Conservation (phyloP, 2,329 filamentous ascomycete species). For the Akanthomyces muscarius region DNA sequence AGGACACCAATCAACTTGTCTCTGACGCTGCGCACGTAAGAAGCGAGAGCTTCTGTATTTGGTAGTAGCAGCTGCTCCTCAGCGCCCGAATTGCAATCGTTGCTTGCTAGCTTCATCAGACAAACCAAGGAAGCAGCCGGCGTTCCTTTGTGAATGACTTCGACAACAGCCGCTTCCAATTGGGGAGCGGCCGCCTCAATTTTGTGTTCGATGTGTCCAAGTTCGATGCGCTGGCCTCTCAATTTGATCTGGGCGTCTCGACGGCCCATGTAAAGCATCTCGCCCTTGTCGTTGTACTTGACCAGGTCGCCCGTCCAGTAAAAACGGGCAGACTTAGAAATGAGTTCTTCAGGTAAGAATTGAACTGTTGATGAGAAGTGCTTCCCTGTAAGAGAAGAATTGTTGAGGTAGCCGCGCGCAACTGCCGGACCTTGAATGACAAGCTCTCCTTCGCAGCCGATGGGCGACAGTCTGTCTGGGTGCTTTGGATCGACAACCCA, state of each 20-base stretch:
- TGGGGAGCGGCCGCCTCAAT: not conserved
- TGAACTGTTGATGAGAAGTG: not conserved
- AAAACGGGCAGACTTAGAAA: not conserved
- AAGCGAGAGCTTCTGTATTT: slow-evolving; percentile 23
- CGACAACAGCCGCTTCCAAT: not conserved
- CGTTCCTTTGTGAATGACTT: slow-evolving; percentile 23
- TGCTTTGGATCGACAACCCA: slow-evolving; percentile 21
- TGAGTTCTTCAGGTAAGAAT: not conserved
- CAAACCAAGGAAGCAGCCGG: slow-evolving; percentile 39
- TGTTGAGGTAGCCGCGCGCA: slow-evolving; percentile 18
- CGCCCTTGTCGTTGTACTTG: slow-evolving; percentile 28
- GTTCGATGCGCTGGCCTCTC: slow-evolving; percentile 48
- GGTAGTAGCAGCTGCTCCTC: not conserved
- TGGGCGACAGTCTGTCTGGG: slow-evolving; percentile 18
- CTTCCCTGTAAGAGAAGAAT: not conserved
- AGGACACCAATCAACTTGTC: not conserved
- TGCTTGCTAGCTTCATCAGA: not conserved
- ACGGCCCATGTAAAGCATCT: slow-evolving; percentile 39
- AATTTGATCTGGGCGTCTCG: slow-evolving; percentile 53
- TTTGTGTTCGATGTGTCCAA: slow-evolving; percentile 21
- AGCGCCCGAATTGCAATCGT: not conserved
- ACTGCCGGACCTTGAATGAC: slow-evolving; percentile 20
- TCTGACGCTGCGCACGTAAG: slow-evolving; percentile 19
- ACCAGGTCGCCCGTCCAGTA: slow-evolving; percentile 17
- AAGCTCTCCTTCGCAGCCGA: slow-evolving; percentile 19